phyloP scores from a whole-genome alignment of 2,329 filamentous ascomycete species.

The Phyllosticta paracitricarpa region DNA sequence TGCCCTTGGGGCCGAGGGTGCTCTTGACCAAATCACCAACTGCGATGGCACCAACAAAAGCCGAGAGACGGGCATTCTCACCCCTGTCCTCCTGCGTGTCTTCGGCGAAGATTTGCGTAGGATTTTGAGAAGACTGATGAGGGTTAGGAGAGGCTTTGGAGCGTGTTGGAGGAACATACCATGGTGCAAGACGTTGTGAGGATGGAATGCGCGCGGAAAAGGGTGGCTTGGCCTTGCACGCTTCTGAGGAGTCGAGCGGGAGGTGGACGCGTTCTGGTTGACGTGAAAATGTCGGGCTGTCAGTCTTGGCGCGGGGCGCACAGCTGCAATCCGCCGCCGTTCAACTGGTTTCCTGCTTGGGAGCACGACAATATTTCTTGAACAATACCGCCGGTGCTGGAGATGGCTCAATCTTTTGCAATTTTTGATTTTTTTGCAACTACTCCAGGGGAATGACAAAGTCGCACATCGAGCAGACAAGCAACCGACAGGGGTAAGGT shows the following conservation, averaged over 20 bases:
- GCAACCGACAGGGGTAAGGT: too few relatives aligned
- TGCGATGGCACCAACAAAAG: conserved; percentile 95
- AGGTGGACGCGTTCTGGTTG: conserved; percentile 7
- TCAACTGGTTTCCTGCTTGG: too few relatives aligned
- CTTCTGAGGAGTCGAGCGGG: conserved; percentile 8
- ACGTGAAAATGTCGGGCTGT: conserved; percentile 9
- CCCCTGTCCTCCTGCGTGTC: conserved; percentile 97
- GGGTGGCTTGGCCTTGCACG: conserved; percentile 1
- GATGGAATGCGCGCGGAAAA: not conserved
- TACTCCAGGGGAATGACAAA: conserved; percentile 18
- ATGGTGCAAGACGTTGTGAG: conserved; percentile 5
- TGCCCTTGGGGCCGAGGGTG: conserved; percentile 92
- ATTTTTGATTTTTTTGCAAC: too few relatives aligned
- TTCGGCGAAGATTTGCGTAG: conserved; percentile 96
- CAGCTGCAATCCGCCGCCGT: not conserved
- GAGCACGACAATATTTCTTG: too few relatives aligned
- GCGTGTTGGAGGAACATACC: not conserved
- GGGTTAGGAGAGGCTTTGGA: not conserved
- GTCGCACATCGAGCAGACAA: conserved; percentile 10
- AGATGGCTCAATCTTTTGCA: too few relatives aligned
- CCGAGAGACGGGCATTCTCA: conserved; percentile 96
- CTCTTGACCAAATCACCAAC: conserved; percentile 97
- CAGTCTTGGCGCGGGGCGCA: not conserved
- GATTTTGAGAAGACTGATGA: conserved; percentile 46
- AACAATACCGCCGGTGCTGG: too few relatives aligned